Conservation (phyloP, 768 basidiomycete genomes). For the Phylloporus sp. region DNA sequence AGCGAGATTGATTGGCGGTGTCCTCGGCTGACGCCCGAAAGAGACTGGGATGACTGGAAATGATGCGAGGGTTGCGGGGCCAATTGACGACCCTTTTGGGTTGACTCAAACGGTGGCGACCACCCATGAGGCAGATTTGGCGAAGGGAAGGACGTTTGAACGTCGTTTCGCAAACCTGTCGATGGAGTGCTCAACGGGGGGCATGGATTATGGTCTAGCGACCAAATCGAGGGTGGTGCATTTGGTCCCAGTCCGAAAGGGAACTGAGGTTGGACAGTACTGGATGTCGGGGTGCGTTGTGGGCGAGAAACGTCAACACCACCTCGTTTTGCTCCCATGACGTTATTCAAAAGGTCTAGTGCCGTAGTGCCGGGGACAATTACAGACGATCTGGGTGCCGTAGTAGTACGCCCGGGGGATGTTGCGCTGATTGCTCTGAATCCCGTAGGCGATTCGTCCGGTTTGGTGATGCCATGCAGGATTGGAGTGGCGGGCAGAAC, state of each 20-base stretch:
- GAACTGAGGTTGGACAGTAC: slow-evolving; percentile 37
- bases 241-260: slow-evolving; percentile 51
- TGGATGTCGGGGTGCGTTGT: slow-evolving; percentile 17
- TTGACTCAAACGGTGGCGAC: slow-evolving; percentile 25
- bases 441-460: slow-evolving; percentile 1
- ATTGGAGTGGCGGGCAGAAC: slow-evolving; percentile 21
- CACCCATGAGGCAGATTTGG: slow-evolving; percentile 15
- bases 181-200: slow-evolving; percentile 9
- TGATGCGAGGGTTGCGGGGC: slow-evolving; percentile 8
- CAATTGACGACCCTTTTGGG: slow-evolving; percentile 12
- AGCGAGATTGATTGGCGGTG: slow-evolving; percentile 16
- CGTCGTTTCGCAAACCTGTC: slow-evolving; percentile 12
- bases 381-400: slow-evolving; percentile 23
- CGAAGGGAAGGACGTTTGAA: slow-evolving; percentile 7
- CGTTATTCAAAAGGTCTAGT: slow-evolving; percentile 56
- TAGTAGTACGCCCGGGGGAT: slow-evolving; percentile 23
- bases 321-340: slow-evolving; percentile 21
- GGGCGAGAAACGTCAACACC: slow-evolving; percentile 14
- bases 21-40: slow-evolving; percentile 6
- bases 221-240: slow-evolving; percentile 62
- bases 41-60: slow-evolving; percentile 11
- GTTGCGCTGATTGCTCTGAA: neutral
- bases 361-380: slow-evolving; percentile 48
- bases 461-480: neutral
- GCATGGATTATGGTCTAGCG: slow-evolving; percentile 42